Evolutionary conservation across 768 basidiomycete species (phyloP), one percentile per base, ranked within the genome.

Genomic region (Tephrocybe rancida): DNA sequence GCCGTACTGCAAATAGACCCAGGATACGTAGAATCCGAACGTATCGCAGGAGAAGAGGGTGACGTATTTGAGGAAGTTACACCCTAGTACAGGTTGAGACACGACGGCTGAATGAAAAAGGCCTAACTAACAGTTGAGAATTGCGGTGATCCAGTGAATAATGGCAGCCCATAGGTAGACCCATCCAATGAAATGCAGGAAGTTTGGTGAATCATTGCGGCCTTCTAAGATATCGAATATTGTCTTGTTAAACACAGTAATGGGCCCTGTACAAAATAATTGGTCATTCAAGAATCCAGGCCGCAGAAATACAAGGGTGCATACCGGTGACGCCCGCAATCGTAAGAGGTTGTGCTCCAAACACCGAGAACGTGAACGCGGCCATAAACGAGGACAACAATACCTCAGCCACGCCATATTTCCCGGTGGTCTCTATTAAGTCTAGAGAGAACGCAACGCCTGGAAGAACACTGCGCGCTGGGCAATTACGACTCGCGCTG

Each of bases 371-470:
- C 18, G 93, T 75, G 63, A 92, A 89, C 0, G 94, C 90, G 1
- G 92, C 89, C 85, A 96, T 88, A 70, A 95, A 95, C 0, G 91
- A 88, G 2, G 87, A 82, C 7, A 90, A 61, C 0, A 96, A 73
- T 5, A 94, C 90, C 68, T 97, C 95, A 1, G 90, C 76, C 13
- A 97, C 91, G 2, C 94, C 94, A 70, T 97, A 96, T 62, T 92
- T 81, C 21, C 84, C 79, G 1, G 93, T 94, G 0, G 92, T 94
- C 68, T 95, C 91, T 67, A 95, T 96, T 13, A 97, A 74, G 65
- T 95, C 92, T 48, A 97, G 67, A 19, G 92, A 93, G 68, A 97
- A 97, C 1, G 95, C 94, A 41, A 95, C 88, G 8, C 90, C 92
- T 14, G 94, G 92, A 16, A 95, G 77, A n/a, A 94, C 85, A 58